Percentiles rank a stretch among this genome's conserved stretches.
phyloP scores from a whole-genome alignment of 768 basidiomycete species.

The Galerina marginata region DNA sequence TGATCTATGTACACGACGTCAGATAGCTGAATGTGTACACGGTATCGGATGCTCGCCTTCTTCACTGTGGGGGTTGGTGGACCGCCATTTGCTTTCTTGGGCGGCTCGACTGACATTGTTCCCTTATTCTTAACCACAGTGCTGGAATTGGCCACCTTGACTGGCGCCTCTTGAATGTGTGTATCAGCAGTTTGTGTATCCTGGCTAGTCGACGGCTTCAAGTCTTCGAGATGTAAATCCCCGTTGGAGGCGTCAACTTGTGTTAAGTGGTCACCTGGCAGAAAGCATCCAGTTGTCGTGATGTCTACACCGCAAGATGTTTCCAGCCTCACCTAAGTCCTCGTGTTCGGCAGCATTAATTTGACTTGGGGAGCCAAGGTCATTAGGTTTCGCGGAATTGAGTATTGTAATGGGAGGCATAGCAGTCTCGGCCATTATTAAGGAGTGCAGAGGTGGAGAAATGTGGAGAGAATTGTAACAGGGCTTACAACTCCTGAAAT shows the following conservation, averaged over 20 bases:
- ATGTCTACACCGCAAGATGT: slow-evolving; percentile 8
- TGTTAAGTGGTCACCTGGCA: slow-evolving; percentile 24
- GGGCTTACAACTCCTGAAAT: slow-evolving; percentile 2
- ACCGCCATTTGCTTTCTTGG: slow-evolving; percentile 51
- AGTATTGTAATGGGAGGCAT: slow-evolving; percentile 18
- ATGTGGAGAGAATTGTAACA: slow-evolving; percentile 12
- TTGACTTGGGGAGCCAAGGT: not conserved
- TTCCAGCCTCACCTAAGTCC: slow-evolving; percentile 27
- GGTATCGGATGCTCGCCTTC: slow-evolving; percentile 52
- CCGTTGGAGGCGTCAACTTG: slow-evolving; percentile 21
- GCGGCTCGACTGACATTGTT: slow-evolving; percentile 44
- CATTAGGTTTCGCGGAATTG: slow-evolving; percentile 16
- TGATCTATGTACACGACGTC: slow-evolving; percentile 47
- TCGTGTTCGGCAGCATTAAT: slow-evolving; percentile 27
- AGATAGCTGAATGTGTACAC: slow-evolving; percentile 10
- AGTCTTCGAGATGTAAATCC: slow-evolving; percentile 20
- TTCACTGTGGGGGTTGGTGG: slow-evolving; percentile 65
- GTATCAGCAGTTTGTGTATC: not conserved
- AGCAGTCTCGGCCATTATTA: slow-evolving; percentile 36
- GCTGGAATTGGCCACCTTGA: slow-evolving; percentile 28
- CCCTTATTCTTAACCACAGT: slow-evolving; percentile 39
- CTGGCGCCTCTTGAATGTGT: slow-evolving; percentile 18
- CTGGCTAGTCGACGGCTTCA: slow-evolving; percentile 14
- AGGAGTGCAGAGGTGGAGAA: slow-evolving; percentile 12
- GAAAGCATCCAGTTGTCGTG: slow-evolving; percentile 15